phyloP scores from a whole-genome alignment of 805 yeast species.

The Saccharomycopsis schoenii region DNA sequence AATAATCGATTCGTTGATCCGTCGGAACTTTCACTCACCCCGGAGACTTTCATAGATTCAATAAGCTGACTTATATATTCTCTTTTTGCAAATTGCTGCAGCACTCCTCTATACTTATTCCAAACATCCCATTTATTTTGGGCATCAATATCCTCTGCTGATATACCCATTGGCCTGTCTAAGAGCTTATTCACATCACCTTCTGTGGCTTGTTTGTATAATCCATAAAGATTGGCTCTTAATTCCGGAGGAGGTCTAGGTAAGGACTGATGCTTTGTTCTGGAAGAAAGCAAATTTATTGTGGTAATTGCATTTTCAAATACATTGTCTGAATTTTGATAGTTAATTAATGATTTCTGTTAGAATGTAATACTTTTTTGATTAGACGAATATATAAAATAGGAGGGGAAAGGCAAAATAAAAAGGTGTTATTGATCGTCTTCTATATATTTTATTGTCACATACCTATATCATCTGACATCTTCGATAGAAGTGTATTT shows the following conservation, averaged over 20 bases:
- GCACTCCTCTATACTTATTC: conserved; percentile 62
- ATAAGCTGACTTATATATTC: conserved; percentile 58
- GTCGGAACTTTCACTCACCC: not conserved
- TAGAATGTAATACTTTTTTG: not conserved
- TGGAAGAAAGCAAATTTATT: conserved; percentile 58
- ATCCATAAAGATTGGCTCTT: conserved; percentile 62
- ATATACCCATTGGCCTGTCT: conserved; percentile 52
- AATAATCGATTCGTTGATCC: not conserved
- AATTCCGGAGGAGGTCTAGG: conserved; percentile 72
- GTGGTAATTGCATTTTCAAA: conserved; percentile 78
- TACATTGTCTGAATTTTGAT: conserved; percentile 44
- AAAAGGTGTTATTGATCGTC: not conserved
- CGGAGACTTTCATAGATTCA: conserved; percentile 42
- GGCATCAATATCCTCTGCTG: conserved; percentile 56
- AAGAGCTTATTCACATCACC: conserved; percentile 68
- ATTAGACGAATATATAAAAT: not conserved
- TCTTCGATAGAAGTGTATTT: not conserved
- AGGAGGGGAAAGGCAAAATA: not conserved
- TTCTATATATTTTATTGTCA: not conserved
- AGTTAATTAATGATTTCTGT: not conserved
- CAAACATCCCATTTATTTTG: conserved; percentile 80
- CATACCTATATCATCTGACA: not conserved
- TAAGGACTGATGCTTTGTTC: conserved; percentile 49
- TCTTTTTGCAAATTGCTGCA: conserved; percentile 64
- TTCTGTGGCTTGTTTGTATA: conserved; percentile 84